Evolutionary conservation across 2,329 filamentous ascomycete species (phyloP).

Genomic region (Phaeosphaeriaceae sp.): DNA sequence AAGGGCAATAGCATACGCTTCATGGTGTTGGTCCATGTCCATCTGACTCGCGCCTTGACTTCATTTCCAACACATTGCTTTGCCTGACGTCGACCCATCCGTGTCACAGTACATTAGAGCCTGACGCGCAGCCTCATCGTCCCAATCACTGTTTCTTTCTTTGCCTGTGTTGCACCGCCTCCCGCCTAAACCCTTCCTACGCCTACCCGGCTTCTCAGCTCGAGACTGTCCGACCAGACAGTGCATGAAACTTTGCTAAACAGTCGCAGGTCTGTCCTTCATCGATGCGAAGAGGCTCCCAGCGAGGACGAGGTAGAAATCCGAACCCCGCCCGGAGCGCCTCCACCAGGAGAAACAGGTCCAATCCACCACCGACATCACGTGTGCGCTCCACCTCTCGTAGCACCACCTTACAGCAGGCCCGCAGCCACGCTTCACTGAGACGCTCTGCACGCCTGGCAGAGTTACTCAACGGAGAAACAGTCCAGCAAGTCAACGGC

Average conservation of each 20-base stretch:
- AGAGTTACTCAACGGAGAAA: conserved; percentile 36
- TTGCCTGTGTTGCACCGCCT: neutral
- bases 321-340: conserved; percentile 33
- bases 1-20: conserved; percentile 28
- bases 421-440: conserved; percentile 30
- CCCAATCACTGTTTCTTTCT: conserved; percentile 2
- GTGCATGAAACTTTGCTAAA: conserved; percentile 36
- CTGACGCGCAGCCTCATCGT: conserved; percentile 5
- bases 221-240: conserved; percentile 27
- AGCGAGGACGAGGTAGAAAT: conserved; percentile 46
- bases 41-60: conserved; percentile 45
- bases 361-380: conserved; percentile 23
- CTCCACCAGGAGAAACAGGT: conserved; percentile 33
- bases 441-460: conserved; percentile 44
- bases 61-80: conserved; percentile 36
- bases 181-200: neutral
- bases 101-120: conserved; percentile 2
- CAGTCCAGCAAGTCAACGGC: conserved; percentile 20
- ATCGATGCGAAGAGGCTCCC: conserved; percentile 47
- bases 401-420: conserved; percentile 20
- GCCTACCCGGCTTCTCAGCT: conserved; percentile 3
- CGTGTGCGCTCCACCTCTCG: conserved; percentile 19
- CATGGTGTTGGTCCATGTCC: conserved; percentile 18
- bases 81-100: neutral
- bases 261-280: conserved; percentile 38